Conservation (phyloP, 257 asterid genomes). For the Solanum neorickii region DNA sequence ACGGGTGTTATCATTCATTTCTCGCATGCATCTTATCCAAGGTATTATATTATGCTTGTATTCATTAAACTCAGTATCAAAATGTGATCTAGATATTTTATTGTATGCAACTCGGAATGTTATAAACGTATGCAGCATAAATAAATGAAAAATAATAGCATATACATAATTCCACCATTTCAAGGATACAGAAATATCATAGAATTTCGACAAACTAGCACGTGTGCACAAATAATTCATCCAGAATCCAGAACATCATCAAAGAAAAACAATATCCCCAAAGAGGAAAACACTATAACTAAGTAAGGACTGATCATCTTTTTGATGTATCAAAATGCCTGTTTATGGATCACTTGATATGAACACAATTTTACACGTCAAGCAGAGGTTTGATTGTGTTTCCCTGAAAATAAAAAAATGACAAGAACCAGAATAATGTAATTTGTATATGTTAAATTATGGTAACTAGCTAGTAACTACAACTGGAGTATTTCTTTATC, state of each 20-base stretch:
- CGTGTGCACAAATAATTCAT: not conserved
- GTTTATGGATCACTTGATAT: not conserved
- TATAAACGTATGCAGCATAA: not conserved
- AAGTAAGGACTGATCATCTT: not conserved
- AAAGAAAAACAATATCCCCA: not conserved
- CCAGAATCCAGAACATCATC: not conserved
- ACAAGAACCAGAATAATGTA: not conserved
- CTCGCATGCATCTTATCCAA: conserved; percentile 74
- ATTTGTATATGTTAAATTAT: not conserved
- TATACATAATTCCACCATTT: not conserved
- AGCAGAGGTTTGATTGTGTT: not conserved
- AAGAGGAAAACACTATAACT: not conserved
- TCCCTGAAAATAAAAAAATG: not conserved
- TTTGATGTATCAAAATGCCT: not conserved
- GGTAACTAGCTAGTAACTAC: too few species aligned
- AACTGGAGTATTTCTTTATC: not conserved
- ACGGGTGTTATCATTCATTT: conserved; percentile 55
- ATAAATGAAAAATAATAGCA: not conserved
- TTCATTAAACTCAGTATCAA: not conserved
- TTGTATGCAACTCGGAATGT: not conserved
- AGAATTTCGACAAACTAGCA: not conserved
- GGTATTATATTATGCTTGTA: conserved; percentile 22
- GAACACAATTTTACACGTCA: not conserved
- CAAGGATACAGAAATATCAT: not conserved
- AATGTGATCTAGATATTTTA: not conserved